Conservation (phyloP, 2,329 filamentous ascomycete species). For the Fusarium staphyleae region DNA sequence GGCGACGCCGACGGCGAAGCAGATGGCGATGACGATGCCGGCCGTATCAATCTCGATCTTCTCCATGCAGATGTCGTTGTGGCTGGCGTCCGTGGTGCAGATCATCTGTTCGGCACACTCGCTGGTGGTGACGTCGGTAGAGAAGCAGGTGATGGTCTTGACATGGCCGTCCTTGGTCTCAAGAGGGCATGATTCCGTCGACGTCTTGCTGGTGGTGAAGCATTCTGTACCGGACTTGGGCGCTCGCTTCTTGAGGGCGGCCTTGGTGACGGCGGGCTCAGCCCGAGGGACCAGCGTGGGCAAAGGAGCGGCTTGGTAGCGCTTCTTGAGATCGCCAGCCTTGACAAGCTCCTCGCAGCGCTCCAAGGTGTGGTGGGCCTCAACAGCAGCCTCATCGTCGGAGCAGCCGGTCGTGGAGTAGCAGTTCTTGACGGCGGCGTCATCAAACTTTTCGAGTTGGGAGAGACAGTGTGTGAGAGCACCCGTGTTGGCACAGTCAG, state of each 20-base stretch:
- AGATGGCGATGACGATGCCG: conserved; percentile 57
- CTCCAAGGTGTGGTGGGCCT: conserved; percentile 42
- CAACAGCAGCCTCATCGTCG: conserved; percentile 39
- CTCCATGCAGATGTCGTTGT: conserved; percentile 53
- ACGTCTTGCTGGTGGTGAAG: conserved; percentile 47
- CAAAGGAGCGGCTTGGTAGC: conserved; percentile 35
- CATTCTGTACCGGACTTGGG: conserved; percentile 42
- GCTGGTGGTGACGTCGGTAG: conserved; percentile 45
- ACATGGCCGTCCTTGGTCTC: conserved; percentile 48
- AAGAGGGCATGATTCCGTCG: conserved; percentile 49
- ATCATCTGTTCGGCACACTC: conserved; percentile 54
- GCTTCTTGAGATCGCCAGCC: conserved; percentile 42
- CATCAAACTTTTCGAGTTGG: conserved; percentile 42
- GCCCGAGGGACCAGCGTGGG: conserved; percentile 29
- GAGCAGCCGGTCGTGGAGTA: conserved; percentile 48
- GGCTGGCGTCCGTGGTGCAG: conserved; percentile 51
- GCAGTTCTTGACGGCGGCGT: conserved; percentile 49
- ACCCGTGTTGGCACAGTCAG: conserved; percentile 54
- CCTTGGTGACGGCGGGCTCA: conserved; percentile 17
- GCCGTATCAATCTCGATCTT: conserved; percentile 50
- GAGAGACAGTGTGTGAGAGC: conserved; percentile 54
- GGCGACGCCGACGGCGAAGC: conserved; percentile 54
- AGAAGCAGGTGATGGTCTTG: conserved; percentile 50
- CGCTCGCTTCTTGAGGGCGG: conserved; percentile 28
- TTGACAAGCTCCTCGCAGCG: conserved; percentile 44